Evolutionary conservation across 805 yeast genomes (phyloP), one percentile per base, ranked within the genome.

Genomic region (Ogataea kodamae): DNA sequence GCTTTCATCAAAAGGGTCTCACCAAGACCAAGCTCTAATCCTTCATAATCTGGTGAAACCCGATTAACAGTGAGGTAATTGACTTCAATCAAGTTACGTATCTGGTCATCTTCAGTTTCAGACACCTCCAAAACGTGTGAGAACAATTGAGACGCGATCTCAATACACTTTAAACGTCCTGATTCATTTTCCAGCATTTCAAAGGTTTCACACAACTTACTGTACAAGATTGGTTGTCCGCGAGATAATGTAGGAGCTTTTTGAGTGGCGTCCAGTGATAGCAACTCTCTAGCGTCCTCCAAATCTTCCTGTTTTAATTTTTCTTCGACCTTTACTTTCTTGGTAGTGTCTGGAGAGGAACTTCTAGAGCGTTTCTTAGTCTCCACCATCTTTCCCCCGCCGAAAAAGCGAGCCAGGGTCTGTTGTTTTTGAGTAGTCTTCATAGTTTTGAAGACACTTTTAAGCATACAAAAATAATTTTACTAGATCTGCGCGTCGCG

Each of bases 41-140:
- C 97, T 54, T 87, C 96, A 54, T 92, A 92, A 56, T 92, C 98
- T 0, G 98, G 98, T 0, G 97, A 96, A 7, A 89, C 63, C 41
- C 90, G 67, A 55, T 90, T 90, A 54, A 90, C 88, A 61, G 84
- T 83, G 11, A 92, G 68, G 49, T 90, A 92, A 1, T 89, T 82
- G 2, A 86, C 78, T 35, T 74, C 76, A 5, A 85, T 69, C 33
- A 92, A 61, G 27, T 72, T 74, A 13, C 45, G 42, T 5, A 45
- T 40, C 6, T 41, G 28, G 9, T 48, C 43, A 18, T 43, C 35
- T 3, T 42, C 29, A 5, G 49, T 43, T 5, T 78, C 74, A 26
- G 75, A 68, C 26, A 71, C 65, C 17, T 68, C 56, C 34, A 92
- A 63, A 0, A 87, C 78, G 25, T 74, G 72, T 9, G 71, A 59